Conservation (phyloP, 1,284 basidiomycete genomes). For the Phlebopus sp. region DNA sequence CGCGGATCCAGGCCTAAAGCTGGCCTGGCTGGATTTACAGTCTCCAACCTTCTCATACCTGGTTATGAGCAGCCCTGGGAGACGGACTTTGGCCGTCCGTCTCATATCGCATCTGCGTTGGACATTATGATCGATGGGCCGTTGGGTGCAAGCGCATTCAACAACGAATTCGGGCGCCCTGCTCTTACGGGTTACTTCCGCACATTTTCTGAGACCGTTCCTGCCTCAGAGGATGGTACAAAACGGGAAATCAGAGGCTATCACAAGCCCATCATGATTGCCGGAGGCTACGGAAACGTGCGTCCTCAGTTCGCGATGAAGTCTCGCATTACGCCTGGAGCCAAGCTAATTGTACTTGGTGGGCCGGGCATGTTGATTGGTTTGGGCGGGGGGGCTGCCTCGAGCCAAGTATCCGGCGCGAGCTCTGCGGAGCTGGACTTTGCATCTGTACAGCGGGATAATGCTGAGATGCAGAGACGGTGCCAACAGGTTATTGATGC, state of each 20-base stretch:
- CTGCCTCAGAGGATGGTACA: conserved; percentile 39
- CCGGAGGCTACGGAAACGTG: conserved; percentile 94
- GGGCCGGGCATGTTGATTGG: conserved; percentile 98
- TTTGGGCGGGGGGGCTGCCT: conserved; percentile 93
- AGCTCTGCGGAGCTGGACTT: conserved; percentile 94
- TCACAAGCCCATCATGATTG: conserved; percentile 99
- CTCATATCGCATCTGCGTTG: conserved; percentile 89
- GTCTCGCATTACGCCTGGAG: conserved; percentile 68
- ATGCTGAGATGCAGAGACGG: conserved; percentile 96
- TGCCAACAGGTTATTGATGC: conserved; percentile 98
- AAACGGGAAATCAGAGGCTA: conserved; percentile 80
- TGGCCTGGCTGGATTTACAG: conserved; percentile 90
- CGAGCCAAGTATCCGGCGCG: conserved; percentile 86
- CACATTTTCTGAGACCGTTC: conserved; percentile 79
- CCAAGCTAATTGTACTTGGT: conserved; percentile 92
- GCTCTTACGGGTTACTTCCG: conserved; percentile 85
- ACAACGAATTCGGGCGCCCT: conserved; percentile 98
- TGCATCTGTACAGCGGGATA: conserved; percentile 95
- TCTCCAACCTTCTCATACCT: conserved; percentile 92
- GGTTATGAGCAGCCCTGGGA: conserved; percentile 91
- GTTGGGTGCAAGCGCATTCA: conserved; percentile 93
- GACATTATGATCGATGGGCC: conserved; percentile 99
- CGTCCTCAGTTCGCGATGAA: conserved; percentile 80
- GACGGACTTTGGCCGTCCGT: conserved; percentile 84
- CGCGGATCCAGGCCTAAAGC: conserved; percentile 96